Evolutionary conservation across 768 basidiomycete genomes (phyloP), one percentile per base, ranked within the genome.

Genomic region (Mycena latifolia): DNA sequence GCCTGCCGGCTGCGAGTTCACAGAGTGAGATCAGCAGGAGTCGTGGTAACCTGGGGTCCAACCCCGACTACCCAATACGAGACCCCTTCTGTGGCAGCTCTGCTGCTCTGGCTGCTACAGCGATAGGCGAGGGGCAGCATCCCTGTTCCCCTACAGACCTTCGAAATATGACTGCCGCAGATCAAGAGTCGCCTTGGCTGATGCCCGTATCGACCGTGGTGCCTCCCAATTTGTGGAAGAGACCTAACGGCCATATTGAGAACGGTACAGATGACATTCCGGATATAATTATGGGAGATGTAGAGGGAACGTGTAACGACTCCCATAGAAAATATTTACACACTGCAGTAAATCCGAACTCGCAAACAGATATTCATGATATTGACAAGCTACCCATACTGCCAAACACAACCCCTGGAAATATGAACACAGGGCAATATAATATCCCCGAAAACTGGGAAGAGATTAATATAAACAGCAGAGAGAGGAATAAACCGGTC

Each of bases 11-110:
- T 46, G n/a, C 20, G 22, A 46, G 45, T 46, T 46, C 45, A 46
- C 17, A 46, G 45, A 46, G 45, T 46, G 45, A 46, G n/a, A 46
- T 46, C 45, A 46, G 45, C 45, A 46, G 45, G 45, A 46, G 45
- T 46, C 45, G 61, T 35, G 45, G 45, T 46, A 14, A 46, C 14
- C 45, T 14, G 45, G 45, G 45, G 45, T 24, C 45, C 22, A 46
- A 14, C 45, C n/a, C 45, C 22, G 45, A 46, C 45, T 46, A 46
- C 22, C 45, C 22, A 46, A n/a, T n/a, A 22, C 45, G 14, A 20
- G 45, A 24, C 45, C 45, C 45, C 45, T 46, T 46, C 45, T 46
- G 45, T 46, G n/a, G 45, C 22, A n/a, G n/a, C n/a, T n/a, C n/a
- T n/a, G n/a, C n/a, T n/a, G n/a, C n/a, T n/a, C n/a, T n/a, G n/a